A percentile compares a stretch with the other conserved stretches of the same genome.
Conservation (phyloP, 176 grass and related monocot genomes). For the Cymbopogon citratus region DNA sequence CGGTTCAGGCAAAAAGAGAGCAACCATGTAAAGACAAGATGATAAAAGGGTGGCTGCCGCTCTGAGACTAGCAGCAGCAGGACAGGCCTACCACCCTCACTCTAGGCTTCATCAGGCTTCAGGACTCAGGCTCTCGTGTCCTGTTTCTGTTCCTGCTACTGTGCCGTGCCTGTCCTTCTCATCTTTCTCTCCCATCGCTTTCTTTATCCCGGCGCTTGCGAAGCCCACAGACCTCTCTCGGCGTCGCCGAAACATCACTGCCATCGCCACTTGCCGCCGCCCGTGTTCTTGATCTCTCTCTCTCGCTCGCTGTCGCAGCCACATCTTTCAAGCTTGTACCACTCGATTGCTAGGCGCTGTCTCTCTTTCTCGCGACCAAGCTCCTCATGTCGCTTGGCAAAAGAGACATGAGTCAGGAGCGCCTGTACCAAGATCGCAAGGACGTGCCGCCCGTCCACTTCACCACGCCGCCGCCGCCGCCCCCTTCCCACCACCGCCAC, state of each 20-base stretch:
- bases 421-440: constrained; percentile 49
- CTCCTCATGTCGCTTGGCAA: constrained; percentile 42
- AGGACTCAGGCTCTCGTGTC: background rate
- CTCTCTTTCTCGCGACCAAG: constrained; percentile 1
- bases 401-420: constrained; percentile 48
- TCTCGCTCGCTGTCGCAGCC: background rate
- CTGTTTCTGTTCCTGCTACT: constrained; percentile 19
- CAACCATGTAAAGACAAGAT: background rate
- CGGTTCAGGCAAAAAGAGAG: background rate
- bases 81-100: background rate
- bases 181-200: constrained; percentile 26
- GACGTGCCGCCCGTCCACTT: constrained; percentile 29
- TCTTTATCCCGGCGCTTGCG: constrained; percentile 7
- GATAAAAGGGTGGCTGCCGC: constrained; percentile 17
- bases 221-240: constrained; percentile 6
- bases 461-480: constrained; percentile 27
- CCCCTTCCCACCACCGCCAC: background rate
- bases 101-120: background rate
- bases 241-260: background rate
- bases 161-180: background rate
- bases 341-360: background rate
- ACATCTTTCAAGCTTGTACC: constrained; percentile 8
- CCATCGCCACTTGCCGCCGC: constrained; percentile 1
- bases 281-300: background rate
- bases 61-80: constrained; percentile 20